Percentiles rank a stretch among this genome's conserved stretches.
Evolutionary conservation across 768 basidiomycete genomes (phyloP).

Genomic region (Ramaria sp.): DNA sequence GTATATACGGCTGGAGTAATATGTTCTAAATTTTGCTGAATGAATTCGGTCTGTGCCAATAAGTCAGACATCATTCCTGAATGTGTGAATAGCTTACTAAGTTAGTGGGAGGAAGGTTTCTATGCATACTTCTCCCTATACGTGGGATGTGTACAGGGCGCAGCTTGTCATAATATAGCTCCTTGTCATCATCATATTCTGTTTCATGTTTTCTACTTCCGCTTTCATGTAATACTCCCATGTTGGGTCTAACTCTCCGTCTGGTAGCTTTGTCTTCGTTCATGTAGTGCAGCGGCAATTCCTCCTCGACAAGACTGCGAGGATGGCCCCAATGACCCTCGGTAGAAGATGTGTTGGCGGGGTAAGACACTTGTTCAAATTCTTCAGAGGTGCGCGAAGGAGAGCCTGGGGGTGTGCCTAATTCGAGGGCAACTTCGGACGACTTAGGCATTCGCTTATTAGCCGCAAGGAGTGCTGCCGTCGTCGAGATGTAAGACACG

Average conservation of each 20-base stretch:
- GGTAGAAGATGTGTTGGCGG: constrained; percentile 26
- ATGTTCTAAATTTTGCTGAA: constrained; percentile 71
- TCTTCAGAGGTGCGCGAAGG: constrained; percentile 47
- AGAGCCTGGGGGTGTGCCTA: constrained; percentile 45
- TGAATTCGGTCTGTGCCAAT: constrained; percentile 52
- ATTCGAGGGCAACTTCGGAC: constrained; percentile 57
- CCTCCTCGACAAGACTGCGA: constrained; percentile 24
- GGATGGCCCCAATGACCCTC: constrained; percentile 13
- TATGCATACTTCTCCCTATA: neutral
- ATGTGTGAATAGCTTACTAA: constrained; percentile 6
- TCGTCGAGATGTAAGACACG: neutral
- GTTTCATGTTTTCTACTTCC: constrained; percentile 21
- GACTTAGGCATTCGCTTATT: constrained; percentile 20
- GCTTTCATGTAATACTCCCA: constrained; percentile 13
- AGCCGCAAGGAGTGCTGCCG: neutral
- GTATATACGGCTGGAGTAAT: constrained; percentile 80
- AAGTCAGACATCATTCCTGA: neutral
- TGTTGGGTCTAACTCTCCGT: constrained; percentile 29
- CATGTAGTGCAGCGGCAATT: constrained; percentile 43
- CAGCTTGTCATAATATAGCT: constrained; percentile 37
- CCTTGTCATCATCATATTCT: constrained; percentile 58
- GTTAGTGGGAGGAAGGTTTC: constrained; percentile 7
- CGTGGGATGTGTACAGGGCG: constrained; percentile 15
- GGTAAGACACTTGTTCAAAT: constrained; percentile 62
- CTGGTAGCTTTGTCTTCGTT: constrained; percentile 35